These are phyloP conservation scores for Euryodendron excelsum DNA, from an alignment of 148 eudicot species.

Conservation along the genomic window DNA sequence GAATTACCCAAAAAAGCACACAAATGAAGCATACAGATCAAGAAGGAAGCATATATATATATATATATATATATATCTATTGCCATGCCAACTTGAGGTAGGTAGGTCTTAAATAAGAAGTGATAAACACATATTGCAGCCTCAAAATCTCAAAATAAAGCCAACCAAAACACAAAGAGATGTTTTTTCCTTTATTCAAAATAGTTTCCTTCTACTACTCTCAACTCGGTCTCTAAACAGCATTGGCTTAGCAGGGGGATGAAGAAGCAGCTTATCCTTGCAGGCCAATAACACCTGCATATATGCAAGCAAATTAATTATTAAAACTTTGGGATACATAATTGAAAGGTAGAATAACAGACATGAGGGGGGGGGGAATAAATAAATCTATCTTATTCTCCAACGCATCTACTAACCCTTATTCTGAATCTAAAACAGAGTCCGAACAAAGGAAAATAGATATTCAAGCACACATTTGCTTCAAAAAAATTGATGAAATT, in stretches of 20 bases:
- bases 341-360: background rate
- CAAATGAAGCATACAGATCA: background rate
- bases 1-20: background rate
- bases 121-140: background rate
- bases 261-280: slow-evolving; percentile 32
- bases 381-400: too few relatives aligned
- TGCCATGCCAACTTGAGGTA: too few relatives aligned
- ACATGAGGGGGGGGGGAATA: background rate
- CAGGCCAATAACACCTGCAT: slow-evolving; percentile 55
- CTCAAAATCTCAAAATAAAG: background rate
- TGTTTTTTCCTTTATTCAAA: background rate
- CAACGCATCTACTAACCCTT: too few relatives aligned
- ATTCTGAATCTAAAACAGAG: too few relatives aligned
- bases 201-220: background rate
- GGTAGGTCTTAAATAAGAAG: background rate
- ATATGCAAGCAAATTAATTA: background rate
- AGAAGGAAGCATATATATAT: background rate
- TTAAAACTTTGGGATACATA: background rate
- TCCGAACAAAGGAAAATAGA: too few relatives aligned
- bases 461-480: too few relatives aligned
- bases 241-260: background rate
- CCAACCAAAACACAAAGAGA: background rate
- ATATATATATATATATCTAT: too few relatives aligned
- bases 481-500: background rate
- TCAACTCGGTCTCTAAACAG: background rate